These are phyloP conservation scores for Metarhizium rileyi DNA, from an alignment of 2,329 filamentous ascomycete species.

Conservation along the genomic window DNA sequence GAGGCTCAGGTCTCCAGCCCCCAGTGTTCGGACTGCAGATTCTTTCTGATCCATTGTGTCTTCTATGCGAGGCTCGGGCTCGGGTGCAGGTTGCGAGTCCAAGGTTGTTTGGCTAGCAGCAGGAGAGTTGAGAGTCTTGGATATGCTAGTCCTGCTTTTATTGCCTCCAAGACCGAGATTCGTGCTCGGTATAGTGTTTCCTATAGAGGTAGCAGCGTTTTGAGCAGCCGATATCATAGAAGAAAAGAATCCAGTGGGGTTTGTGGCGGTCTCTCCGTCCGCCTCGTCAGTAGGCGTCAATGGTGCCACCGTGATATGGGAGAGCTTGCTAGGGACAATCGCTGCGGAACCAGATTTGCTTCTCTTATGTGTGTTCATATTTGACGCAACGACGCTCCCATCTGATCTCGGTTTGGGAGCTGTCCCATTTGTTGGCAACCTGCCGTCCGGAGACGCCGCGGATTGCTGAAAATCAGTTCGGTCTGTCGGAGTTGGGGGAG, in stretches of 20 bases:
- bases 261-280: slow-evolving; percentile 46
- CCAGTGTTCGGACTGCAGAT: slow-evolving; percentile 78
- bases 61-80: slow-evolving; percentile 20
- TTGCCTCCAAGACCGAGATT: slow-evolving; percentile 42
- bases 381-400: slow-evolving; percentile 55
- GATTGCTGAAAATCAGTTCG: slow-evolving; percentile 12
- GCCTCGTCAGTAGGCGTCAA: slow-evolving; percentile 68
- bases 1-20: slow-evolving; percentile 78
- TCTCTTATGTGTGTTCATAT: slow-evolving; percentile 61
- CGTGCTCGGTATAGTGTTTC: slow-evolving; percentile 62
- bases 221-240: slow-evolving; percentile 89
- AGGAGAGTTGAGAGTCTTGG: slow-evolving; percentile 16
- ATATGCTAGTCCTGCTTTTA: slow-evolving; percentile 21
- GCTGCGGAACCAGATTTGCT: slow-evolving; percentile 42
- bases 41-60: slow-evolving; percentile 48
- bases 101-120: slow-evolving; percentile 25
- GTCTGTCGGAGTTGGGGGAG: slow-evolving; percentile 55
- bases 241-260: slow-evolving; percentile 75
- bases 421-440: slow-evolving; percentile 17
- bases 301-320: slow-evolving; percentile 61
- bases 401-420: slow-evolving; percentile 26
- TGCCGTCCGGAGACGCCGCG: slow-evolving; percentile 19
- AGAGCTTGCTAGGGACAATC: slow-evolving; percentile 75
- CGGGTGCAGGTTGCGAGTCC: slow-evolving; percentile 26
- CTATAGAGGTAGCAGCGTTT: slow-evolving; percentile 72